These are phyloP conservation scores for Phytophthora capsici DNA, from an alignment of 352 stramenopile genomes.

Conservation along the genomic window DNA sequence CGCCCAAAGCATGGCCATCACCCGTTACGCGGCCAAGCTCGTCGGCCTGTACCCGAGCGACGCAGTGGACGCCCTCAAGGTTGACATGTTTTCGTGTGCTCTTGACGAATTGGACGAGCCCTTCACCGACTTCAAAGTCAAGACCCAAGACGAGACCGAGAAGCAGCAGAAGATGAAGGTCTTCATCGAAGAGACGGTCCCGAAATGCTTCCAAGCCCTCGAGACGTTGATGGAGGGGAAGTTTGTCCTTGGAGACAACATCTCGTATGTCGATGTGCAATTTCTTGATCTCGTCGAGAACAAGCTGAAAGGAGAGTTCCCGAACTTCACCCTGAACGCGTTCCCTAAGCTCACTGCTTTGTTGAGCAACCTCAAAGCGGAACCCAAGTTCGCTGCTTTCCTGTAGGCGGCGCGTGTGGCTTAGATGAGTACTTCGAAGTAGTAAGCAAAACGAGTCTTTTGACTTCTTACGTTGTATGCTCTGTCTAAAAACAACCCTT, in stretches of 20 bases:
- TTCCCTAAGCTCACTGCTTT: slow-evolving; percentile 57
- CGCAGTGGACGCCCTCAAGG: slow-evolving; percentile 30
- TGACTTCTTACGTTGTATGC: too few relatives aligned
- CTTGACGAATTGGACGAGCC: slow-evolving; percentile 20
- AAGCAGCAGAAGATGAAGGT: slow-evolving; percentile 52
- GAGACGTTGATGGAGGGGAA: slow-evolving; percentile 53
- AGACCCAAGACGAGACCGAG: slow-evolving; percentile 38
- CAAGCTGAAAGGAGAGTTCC: slow-evolving; percentile 33
- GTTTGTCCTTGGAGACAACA: slow-evolving; percentile 57
- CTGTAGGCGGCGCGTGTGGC: slow-evolving; percentile 24
- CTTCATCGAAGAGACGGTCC: slow-evolving; percentile 46
- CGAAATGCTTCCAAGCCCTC: slow-evolving; percentile 41
- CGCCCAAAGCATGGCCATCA: slow-evolving; percentile 51
- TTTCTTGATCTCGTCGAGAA: slow-evolving; percentile 56
- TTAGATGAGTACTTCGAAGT: too few relatives aligned
- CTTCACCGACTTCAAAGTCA: slow-evolving; percentile 33
- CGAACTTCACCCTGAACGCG: slow-evolving; percentile 33
- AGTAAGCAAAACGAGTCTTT: too few relatives aligned
- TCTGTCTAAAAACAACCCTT: not conserved
- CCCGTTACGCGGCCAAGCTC: slow-evolving; percentile 51
- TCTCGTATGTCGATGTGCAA: slow-evolving; percentile 48
- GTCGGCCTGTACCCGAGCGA: slow-evolving; percentile 40
- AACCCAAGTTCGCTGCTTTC: slow-evolving; percentile 51
- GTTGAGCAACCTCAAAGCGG: slow-evolving; percentile 43
- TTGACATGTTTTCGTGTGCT: slow-evolving; percentile 38